Evolutionary conservation across 306 rosid species (phyloP), one percentile per base, ranked within the genome.

Genomic region (Vicia villosa): DNA sequence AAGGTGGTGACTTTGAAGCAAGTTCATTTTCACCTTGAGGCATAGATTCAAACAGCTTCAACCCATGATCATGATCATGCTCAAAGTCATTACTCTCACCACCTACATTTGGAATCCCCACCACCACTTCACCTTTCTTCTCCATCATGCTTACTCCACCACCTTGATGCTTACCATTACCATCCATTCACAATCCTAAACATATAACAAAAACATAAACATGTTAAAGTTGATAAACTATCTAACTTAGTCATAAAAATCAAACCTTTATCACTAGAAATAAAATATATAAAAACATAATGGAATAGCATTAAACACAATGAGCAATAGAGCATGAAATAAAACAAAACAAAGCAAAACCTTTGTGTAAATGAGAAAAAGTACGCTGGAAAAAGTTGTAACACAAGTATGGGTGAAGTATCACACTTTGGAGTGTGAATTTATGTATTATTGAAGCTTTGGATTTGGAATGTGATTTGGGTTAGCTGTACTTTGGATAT

Each of bases 141-240:
- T 79, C 90, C 28, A 74, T n/a, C 87, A 80, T 84, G 86, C 79
- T 85, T 63, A 71, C 54, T 77, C 77, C 89, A 37, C 84, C 79
- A 40, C 61, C 63, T 71, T 73, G 78, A 37, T 62, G 72, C 59
- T 61, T 55, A 20, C 36, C 45, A 16, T 41, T 50, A 28, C 60
- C 69, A 75, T 79, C 88, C 91, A 82, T 74, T 54, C 62, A 60
- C 28, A 54, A 58, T 74, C 75, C 87, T 83, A 30, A 11, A 14
- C 65, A 10, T 41, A 11, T 55, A 4, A 58, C 0, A 67, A 61
- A 58, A 52, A 26, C 16, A 15, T 9, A 66, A 12, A 54, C 43
- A 40, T 11, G 56, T 50, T 26, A 32, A 75, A 46, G 19, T 37
- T 28, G 66, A 26, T 60, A 14, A 52, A 59, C 32, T 40, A 17